Evolutionary conservation across 352 stramenopile species (phyloP).

Genomic region (Pilasporangium apinafurcum): DNA sequence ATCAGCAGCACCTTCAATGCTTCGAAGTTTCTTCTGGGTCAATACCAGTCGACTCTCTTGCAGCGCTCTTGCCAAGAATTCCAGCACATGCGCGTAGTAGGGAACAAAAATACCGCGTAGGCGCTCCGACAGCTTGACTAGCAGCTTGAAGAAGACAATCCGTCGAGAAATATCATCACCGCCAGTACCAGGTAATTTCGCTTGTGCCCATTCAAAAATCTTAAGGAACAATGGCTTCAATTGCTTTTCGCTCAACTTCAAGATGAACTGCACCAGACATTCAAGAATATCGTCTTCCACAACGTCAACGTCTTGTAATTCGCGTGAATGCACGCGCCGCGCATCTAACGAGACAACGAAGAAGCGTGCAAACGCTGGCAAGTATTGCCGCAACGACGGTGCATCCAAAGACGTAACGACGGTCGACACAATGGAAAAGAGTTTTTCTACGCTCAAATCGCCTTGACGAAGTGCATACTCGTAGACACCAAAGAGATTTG

Average conservation of each 20-base stretch:
- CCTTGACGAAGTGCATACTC: conserved; percentile 51
- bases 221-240: conserved; percentile 87
- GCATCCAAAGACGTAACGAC: conserved; percentile 51
- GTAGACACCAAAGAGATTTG: conserved; percentile 60
- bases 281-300: conserved; percentile 79
- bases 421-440: conserved; percentile 66
- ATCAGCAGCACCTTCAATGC: conserved; percentile 7
- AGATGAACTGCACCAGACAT: conserved; percentile 71
- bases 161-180: conserved; percentile 32
- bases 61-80: conserved; percentile 43
- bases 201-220: conserved; percentile 68
- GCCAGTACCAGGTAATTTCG: conserved; percentile 10
- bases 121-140: conserved; percentile 72
- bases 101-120: conserved; percentile 86
- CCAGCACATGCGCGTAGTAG: conserved; percentile 78
- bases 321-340: conserved; percentile 53
- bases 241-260: conserved; percentile 88
- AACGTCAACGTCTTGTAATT: conserved; percentile 48
- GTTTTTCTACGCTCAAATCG: conserved; percentile 48
- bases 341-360: conserved; percentile 74
- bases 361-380: conserved; percentile 77
- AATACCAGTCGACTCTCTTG: conserved; percentile 43
- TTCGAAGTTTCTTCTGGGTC: conserved; percentile 27
- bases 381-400: conserved; percentile 45
- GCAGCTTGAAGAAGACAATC: conserved; percentile 78